phyloP scores from a whole-genome alignment of 345 rosid genomes.

The Brassica nigra region DNA sequence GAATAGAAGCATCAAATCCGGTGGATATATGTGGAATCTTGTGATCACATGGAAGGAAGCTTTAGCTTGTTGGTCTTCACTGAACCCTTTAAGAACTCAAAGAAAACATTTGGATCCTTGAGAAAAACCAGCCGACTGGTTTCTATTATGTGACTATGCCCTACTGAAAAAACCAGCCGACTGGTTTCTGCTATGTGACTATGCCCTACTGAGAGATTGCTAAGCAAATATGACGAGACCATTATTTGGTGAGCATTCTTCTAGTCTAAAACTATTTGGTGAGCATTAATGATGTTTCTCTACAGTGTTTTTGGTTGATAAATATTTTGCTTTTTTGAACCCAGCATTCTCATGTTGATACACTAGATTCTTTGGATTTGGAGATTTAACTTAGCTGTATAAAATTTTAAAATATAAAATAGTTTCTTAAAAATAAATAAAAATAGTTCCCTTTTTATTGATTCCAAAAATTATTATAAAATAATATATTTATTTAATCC shows the following conservation, averaged over 20 bases:
- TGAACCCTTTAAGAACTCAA: neutral
- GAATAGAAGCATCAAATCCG: neutral
- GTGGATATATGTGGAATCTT: neutral
- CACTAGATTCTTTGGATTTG: too few species aligned
- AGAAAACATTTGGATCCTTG: neutral
- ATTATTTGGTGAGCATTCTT: too few species aligned
- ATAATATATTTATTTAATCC: too few species aligned
- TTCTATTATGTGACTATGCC: neutral
- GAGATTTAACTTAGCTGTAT: too few species aligned
- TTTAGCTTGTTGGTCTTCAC: slow-evolving; percentile 10
- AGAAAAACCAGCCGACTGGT: neutral
- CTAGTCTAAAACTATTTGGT: too few species aligned
- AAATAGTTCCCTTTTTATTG: too few species aligned
- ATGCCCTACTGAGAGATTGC: slow-evolving; percentile 14
- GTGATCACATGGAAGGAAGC: neutral
- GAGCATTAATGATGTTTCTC: too few species aligned
- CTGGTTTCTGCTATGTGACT: neutral
- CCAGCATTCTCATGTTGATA: neutral
- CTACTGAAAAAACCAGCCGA: neutral
- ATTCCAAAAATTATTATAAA: too few species aligned
- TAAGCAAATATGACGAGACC: slow-evolving; percentile 13
- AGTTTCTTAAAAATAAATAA: too few species aligned
- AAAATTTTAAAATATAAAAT: too few species aligned
- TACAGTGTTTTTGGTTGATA: neutral
- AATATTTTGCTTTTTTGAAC: neutral